Base-by-base conservation (phyloP, 495 filamentous ascomycete genomes). In the Tuber borchii region DNA sequence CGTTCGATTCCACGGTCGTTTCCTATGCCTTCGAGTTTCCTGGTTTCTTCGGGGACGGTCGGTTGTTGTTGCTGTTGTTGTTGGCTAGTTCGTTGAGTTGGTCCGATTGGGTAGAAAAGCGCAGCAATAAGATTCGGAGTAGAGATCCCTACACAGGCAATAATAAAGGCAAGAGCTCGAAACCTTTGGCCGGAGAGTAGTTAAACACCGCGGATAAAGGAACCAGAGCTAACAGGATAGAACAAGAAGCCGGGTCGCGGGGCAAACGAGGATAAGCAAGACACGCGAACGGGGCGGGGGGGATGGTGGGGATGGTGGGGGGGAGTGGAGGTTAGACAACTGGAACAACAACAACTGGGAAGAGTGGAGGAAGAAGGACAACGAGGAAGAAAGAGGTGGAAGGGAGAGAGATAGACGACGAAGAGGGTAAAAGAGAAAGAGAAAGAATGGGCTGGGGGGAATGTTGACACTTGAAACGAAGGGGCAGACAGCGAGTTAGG, bases 141-240 rank as follows among this genome's bases (percentile, higher is more conserved):
- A 44, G 70, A 77, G 43, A 34, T 46, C 22, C 72, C 72, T 61
- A 74, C 44, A 61, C 17, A 46, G 48, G 19, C 51, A 42, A 26
- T n/a, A 16, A 16, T 34, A 61, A 71, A 65, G 46, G 71, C n/a
- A 42, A 79, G 73, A 76, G 76, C 77, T 79, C 75, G 76, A 79
- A 73, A 69, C 78, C 73, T 71, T 79, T 77, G 71, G 65, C 75
- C 77, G 73, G 73, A 71, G 78, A 75, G 78, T 79, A 79, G 73
- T 79, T 79, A 79, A 79, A 79, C 78, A 79, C 78, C 76, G 77
- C 56, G 26, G 31, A 65, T 65, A 31, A 34, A 34, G 56, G 56
- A 34, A 26, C 17, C 56, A 65, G 31, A 65, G 56, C 26, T 7
- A 8, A 34, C 1, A 65, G 56, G 34, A 65, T 31, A 65, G 56